A percentile compares a stretch with the other conserved stretches of the same genome.
These are phyloP conservation scores for Cladosporium colombiae DNA, from an alignment of 2,329 filamentous ascomycete genomes.

Conservation along the genomic window DNA sequence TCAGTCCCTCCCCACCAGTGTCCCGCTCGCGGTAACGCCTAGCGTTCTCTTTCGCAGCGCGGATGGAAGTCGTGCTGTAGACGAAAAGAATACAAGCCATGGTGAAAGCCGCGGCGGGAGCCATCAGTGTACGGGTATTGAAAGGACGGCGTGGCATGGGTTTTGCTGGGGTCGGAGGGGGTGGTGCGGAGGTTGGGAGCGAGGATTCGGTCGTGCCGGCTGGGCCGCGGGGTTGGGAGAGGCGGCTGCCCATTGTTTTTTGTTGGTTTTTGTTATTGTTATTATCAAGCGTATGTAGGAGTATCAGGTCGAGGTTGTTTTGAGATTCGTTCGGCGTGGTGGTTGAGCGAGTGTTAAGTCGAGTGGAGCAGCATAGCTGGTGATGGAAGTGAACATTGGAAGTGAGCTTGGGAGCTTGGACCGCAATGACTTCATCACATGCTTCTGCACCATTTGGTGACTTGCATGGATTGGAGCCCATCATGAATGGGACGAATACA, in stretches of 20 bases:
- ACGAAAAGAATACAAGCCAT: constrained; percentile 62
- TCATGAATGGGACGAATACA: neutral
- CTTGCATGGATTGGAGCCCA: neutral
- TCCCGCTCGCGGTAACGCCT: constrained; percentile 60
- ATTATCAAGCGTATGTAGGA: neutral
- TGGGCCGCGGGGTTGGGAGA: constrained; percentile 47
- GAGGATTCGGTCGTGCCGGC: constrained; percentile 44
- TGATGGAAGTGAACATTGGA: constrained; percentile 2
- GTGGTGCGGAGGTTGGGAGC: constrained; percentile 30
- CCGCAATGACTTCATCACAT: constrained; percentile 15
- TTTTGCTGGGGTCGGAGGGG: constrained; percentile 36
- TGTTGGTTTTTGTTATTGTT: neutral
- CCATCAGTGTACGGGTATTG: constrained; percentile 51
- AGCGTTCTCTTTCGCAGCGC: constrained; percentile 66
- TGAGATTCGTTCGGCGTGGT: neutral
- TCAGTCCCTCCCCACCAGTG: constrained; percentile 55
- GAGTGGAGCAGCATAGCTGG: neutral
- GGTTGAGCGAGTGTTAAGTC: neutral
- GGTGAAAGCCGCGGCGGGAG: constrained; percentile 62
- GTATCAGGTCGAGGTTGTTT: neutral
- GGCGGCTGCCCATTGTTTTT: constrained; percentile 47
- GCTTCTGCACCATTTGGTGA: neutral
- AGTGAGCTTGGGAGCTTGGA: constrained; percentile 12
- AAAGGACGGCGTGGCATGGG: constrained; percentile 33
- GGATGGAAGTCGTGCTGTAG: constrained; percentile 66